These are phyloP conservation scores for Onygena corvina DNA, from an alignment of 2,329 filamentous ascomycete genomes.

Conservation along the genomic window DNA sequence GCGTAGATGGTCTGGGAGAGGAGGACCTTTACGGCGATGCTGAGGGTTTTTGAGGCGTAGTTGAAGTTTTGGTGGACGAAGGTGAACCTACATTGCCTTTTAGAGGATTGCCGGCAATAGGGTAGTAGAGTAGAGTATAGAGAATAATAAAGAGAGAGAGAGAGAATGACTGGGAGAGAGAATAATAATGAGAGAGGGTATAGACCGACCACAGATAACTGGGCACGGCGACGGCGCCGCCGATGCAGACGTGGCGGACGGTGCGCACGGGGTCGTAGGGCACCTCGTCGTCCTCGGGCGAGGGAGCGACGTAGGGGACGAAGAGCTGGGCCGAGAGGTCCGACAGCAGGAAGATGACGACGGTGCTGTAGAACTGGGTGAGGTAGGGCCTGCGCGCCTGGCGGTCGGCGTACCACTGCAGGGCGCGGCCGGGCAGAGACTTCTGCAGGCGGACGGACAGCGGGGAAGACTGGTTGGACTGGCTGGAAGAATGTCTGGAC, in stretches of 20 bases:
- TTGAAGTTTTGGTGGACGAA: constrained; percentile 76
- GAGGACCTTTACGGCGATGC: constrained; percentile 61
- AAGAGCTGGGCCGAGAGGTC: constrained; percentile 69
- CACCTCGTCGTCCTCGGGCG: constrained; percentile 27
- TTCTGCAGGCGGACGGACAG: neutral
- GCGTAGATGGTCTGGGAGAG: constrained; percentile 75
- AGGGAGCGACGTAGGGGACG: constrained; percentile 21
- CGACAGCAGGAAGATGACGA: constrained; percentile 67
- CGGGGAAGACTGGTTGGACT: too few species aligned
- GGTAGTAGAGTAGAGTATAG: neutral
- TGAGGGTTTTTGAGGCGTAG: constrained; percentile 59
- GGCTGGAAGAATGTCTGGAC: too few species aligned
- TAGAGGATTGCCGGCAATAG: too few species aligned
- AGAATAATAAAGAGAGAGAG: neutral
- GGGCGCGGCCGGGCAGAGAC: constrained; percentile 21
- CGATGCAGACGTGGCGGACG: constrained; percentile 59
- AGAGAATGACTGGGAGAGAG: neutral
- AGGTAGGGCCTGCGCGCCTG: constrained; percentile 61
- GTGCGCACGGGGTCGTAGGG: constrained; percentile 60
- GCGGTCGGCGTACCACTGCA: constrained; percentile 50
- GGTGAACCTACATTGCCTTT: constrained; percentile 51
- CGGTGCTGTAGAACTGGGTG: constrained; percentile 65
- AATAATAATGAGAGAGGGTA: too few species aligned
- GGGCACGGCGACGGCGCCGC: constrained; percentile 60
- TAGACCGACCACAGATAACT: constrained; percentile 62